Base-by-base conservation (phyloP, 1,284 basidiomycete species). In the Cutaneotrichosporon daszewskae region DNA sequence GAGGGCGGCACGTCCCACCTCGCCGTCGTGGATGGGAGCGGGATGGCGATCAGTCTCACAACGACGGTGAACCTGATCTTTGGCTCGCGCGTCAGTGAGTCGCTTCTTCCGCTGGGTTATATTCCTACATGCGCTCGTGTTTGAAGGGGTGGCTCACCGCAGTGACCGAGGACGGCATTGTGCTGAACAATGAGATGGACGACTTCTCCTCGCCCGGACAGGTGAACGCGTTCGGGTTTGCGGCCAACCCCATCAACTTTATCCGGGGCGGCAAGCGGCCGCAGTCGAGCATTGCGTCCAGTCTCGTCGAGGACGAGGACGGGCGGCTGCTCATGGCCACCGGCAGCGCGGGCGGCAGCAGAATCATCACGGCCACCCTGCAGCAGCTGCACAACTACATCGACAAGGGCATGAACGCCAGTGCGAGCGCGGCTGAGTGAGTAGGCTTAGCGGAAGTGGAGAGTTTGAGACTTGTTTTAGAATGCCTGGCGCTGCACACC, bases 311-410 rank as follows among this genome's bases (percentile, higher is more conserved):
- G 39, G 54, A 69, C 34, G 40, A 58, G 26, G 62, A 57, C 5
- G 66, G 67, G n/a, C 53, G 66, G 31, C 51, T 73, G 25, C 54
- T 63, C 35, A 60, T 72, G 32, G 61, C 65, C 3, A 68, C 64
- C 1, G 70, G 68, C 29, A 65, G 64, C 2, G 72, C 72, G 0
- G 72, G 72, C 13, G 72, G 72, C 5, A 60, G 57, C 26, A 47
- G 66, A 2, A 73, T 74, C 64, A 72, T 73, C 51, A 74, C 72
- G 0, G 69, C 72, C 2, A 73, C 71, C 11, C 55, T 73, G 11
- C 66, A 71, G 40, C 52, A 66, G 43, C 36, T 67, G 5, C 55
- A 62, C 47, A 59, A 65, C 42, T 55, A 55, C 44, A 43, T 65
- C 19, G 62, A 67, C 37, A 60, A 59, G 29, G 54, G 55, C 43